A percentile compares a stretch with the other conserved stretches of the same genome.
Conservation (phyloP, 768 basidiomycete species). For the Porpolomopsis calyptriformis region DNA sequence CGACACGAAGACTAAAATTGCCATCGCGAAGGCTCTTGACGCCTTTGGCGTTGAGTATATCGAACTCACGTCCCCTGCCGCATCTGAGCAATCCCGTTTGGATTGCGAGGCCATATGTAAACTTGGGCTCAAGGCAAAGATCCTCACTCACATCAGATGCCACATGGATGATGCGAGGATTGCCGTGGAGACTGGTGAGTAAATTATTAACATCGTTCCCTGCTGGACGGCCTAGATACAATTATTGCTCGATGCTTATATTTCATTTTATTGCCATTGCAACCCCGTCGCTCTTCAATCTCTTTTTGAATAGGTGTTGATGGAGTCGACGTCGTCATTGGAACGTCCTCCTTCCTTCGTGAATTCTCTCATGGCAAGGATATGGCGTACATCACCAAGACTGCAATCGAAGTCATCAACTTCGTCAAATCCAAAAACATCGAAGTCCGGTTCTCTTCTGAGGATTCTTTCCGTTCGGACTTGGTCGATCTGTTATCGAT, state of each 20-base stretch:
- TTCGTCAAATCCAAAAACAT: conserved; percentile 99
- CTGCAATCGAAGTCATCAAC: conserved; percentile 96
- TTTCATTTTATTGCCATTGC: neutral
- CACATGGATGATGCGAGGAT: conserved; percentile 99
- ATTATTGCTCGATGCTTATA: conserved; percentile 3
- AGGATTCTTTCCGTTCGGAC: conserved; percentile 99
- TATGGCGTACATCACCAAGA: conserved; percentile 99
- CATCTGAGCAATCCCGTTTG: conserved; percentile 85
- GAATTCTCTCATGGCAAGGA: conserved; percentile 99
- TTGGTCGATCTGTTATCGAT: conserved; percentile 97
- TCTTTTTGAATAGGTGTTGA: conserved; percentile 64
- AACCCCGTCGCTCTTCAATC: neutral
- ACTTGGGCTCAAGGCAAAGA: conserved; percentile 92
- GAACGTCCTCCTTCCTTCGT: conserved; percentile 96
- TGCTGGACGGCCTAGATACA: too few relatives aligned
- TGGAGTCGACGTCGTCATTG: conserved; percentile 98
- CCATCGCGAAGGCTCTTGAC: conserved; percentile 95
- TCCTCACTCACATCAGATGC: conserved; percentile 97
- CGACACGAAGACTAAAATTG: conserved; percentile 98
- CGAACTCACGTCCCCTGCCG: conserved; percentile 95
- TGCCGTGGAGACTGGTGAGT: conserved; percentile 90
- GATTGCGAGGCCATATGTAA: conserved; percentile 99
- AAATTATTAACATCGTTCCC: too few relatives aligned
- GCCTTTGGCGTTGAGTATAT: conserved; percentile 99
- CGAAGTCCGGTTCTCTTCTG: conserved; percentile 98